These are phyloP conservation scores for Silene uniflora DNA, from an alignment of 148 eudicot species.

Conservation along the genomic window DNA sequence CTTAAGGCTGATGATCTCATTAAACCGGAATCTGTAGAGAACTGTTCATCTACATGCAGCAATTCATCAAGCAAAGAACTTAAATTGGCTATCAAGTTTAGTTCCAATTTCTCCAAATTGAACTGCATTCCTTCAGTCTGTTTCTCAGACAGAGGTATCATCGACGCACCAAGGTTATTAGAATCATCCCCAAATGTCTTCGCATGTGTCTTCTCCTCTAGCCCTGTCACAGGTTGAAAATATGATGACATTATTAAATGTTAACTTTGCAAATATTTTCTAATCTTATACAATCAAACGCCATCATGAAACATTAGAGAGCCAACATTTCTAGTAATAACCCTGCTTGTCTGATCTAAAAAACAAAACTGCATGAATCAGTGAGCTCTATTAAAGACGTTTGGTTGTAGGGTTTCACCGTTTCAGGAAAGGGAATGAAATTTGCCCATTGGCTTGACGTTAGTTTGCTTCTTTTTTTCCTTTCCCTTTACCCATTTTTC, in stretches of 20 bases:
- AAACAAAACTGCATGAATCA: not conserved
- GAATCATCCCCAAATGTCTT: slow-evolving; percentile 40
- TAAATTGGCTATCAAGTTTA: slow-evolving; percentile 40
- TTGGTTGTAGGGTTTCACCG: no score
- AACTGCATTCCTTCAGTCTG: slow-evolving; percentile 39
- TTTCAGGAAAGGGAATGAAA: no score
- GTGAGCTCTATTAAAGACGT: not conserved
- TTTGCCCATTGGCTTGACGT: no score
- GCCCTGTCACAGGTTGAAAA: slow-evolving; percentile 39
- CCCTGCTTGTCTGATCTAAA: not conserved
- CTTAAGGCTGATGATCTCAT: slow-evolving; percentile 48
- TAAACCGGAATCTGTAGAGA: slow-evolving; percentile 43
- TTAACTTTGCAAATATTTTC: not conserved
- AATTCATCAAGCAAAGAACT: slow-evolving; percentile 52
- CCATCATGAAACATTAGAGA: not conserved
- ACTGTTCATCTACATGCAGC: slow-evolving; percentile 43
- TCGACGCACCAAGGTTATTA: slow-evolving; percentile 43
- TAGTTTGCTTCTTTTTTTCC: no score
- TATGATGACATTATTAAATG: not conserved
- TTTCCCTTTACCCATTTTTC: not conserved
- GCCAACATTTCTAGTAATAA: not conserved
- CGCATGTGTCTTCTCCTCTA: slow-evolving; percentile 48
- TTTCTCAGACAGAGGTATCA: slow-evolving; percentile 36
- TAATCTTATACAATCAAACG: not conserved
- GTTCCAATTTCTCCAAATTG: slow-evolving; percentile 45